Evolutionary conservation across 768 basidiomycete genomes (phyloP).

Genomic region (Neoboletus brunneissimus): DNA sequence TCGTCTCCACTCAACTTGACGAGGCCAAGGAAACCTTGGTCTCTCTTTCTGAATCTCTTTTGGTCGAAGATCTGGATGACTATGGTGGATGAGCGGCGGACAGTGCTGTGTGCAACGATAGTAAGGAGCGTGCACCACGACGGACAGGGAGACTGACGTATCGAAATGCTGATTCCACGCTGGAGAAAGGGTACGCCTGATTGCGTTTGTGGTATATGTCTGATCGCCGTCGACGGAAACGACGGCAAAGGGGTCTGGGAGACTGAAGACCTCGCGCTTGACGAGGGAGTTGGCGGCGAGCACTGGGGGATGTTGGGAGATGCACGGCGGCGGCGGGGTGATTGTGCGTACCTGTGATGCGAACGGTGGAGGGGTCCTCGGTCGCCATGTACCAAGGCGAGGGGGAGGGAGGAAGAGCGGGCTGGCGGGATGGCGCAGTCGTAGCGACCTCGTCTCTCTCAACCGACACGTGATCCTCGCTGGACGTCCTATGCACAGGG

Average conservation of each 20-base stretch:
- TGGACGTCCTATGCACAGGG: neutral
- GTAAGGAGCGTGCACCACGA: constrained; percentile 4
- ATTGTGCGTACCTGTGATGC: constrained; percentile 24
- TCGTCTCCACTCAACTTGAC: constrained; percentile 55
- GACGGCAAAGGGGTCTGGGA: constrained; percentile 88
- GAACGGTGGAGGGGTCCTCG: constrained; percentile 14
- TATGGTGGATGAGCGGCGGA: constrained; percentile 72
- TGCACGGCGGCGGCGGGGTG: neutral
- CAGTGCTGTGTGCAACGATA: constrained; percentile 41
- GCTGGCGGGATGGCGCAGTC: too few species aligned
- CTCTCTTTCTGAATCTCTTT: constrained; percentile 81
- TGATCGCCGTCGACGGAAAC: constrained; percentile 85
- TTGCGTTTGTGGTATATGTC: constrained; percentile 70
- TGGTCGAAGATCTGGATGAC: constrained; percentile 90
- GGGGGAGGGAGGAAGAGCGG: neutral
- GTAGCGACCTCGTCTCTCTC: neutral
- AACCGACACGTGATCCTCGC: neutral
- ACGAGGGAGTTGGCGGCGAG: constrained; percentile 71
- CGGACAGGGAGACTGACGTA: constrained; percentile 51
- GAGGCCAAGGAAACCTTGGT: constrained; percentile 73
- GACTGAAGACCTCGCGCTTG: constrained; percentile 74
- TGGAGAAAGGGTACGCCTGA: constrained; percentile 66
- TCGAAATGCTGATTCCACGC: constrained; percentile 88
- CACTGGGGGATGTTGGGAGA: constrained; percentile 44
- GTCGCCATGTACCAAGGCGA: constrained; percentile 20